Percentiles rank a stretch among this genome's conserved stretches.
phyloP scores from a whole-genome alignment of 441 rosid species.

The Arabidopsis lyrata region DNA sequence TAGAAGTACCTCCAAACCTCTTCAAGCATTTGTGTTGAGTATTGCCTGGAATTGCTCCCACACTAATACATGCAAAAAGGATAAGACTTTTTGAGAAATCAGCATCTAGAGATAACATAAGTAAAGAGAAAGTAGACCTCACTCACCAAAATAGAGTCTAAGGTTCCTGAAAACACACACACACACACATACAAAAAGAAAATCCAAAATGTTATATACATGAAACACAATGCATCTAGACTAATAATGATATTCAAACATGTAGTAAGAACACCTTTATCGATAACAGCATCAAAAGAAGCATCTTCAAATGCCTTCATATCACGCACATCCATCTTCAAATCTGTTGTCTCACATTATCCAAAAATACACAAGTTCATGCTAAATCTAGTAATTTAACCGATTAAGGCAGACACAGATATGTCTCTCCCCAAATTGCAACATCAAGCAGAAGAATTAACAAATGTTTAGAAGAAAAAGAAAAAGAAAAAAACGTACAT shows the following conservation, averaged over 20 bases:
- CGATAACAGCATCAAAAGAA: constrained; percentile 80
- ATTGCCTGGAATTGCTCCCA: constrained; percentile 68
- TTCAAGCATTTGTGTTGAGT: constrained; percentile 72
- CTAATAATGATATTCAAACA: background rate
- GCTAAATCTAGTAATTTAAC: background rate
- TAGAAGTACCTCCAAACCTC: constrained; percentile 76
- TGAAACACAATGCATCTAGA: constrained; percentile 12
- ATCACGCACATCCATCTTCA: constrained; percentile 80
- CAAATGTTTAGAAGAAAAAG: too few species aligned
- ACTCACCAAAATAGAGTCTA: constrained; percentile 89
- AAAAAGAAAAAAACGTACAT: constrained; percentile 53
- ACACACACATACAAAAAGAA: constrained; percentile 5
- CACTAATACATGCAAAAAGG: constrained; percentile 53
- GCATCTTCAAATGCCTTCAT: constrained; percentile 64
- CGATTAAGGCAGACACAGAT: background rate
- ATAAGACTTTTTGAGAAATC: constrained; percentile 12
- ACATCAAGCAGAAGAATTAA: background rate
- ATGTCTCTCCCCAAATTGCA: background rate
- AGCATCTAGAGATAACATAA: constrained; percentile 13
- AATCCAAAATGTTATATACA: constrained; percentile 25
- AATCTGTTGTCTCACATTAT: constrained; percentile 49
- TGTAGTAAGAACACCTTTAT: constrained; percentile 62
- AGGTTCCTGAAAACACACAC: constrained; percentile 64
- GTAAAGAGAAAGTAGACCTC: constrained; percentile 1
- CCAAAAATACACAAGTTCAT: constrained; percentile 21